Percentiles rank a stretch among this genome's conserved stretches.
phyloP scores from a whole-genome alignment of 345 rosid species.

The Sisymbrium altissimum region DNA sequence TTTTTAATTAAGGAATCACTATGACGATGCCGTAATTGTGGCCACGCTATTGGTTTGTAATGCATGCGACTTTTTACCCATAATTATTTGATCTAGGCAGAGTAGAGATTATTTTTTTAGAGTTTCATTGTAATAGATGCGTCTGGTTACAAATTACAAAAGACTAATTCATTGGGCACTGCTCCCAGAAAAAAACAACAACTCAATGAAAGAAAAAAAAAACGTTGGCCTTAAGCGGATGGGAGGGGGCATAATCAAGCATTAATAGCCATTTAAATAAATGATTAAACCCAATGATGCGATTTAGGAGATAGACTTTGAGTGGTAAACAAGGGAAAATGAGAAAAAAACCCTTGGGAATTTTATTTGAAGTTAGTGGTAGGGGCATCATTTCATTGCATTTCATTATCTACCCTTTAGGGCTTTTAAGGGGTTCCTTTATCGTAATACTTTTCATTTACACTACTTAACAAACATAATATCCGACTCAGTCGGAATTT shows the following conservation, averaged over 20 bases:
- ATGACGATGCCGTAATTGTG: background rate
- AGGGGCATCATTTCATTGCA: conserved; percentile 32
- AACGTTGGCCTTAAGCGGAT: conserved; percentile 25
- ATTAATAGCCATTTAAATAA: conserved; percentile 9
- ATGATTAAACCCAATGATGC: conserved; percentile 20
- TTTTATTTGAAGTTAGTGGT: conserved; percentile 24
- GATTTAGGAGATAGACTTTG: conserved; percentile 26
- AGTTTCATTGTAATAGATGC: background rate
- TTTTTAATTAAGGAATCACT: background rate
- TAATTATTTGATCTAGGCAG: background rate
- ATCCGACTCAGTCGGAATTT: background rate
- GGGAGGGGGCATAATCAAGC: conserved; percentile 32
- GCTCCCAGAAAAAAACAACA: background rate
- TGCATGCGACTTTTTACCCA: background rate
- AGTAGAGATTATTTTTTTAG: background rate
- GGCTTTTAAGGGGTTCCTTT: conserved; percentile 21
- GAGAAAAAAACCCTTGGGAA: background rate
- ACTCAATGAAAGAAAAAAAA: background rate
- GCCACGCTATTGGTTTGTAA: background rate
- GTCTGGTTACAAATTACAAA: background rate
- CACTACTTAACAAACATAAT: background rate
- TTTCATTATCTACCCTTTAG: conserved; percentile 33
- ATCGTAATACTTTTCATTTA: background rate
- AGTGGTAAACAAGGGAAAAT: conserved; percentile 26
- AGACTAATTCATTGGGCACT: background rate